Base-by-base conservation (phyloP, 1,139 yeast genomes). In the Pichia sp. region DNA sequence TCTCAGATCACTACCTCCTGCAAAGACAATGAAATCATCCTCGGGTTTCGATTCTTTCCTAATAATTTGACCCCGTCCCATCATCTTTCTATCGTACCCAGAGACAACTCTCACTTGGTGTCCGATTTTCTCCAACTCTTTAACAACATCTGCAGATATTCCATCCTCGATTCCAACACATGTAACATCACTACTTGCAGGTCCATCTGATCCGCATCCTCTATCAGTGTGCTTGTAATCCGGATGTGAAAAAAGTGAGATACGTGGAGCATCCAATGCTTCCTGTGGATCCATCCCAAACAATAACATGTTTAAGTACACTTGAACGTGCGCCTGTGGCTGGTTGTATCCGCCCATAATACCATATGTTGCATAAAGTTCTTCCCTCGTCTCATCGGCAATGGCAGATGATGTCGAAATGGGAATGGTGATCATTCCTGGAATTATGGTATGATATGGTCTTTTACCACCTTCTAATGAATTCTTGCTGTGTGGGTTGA, bases 281-380 rank as follows among this genome's bases (percentile, higher is more conserved):
- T 77, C 73, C 54, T 84, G 94, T 2, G 93, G 85, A 37, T 75
- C 70, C 54, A 78, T 60, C 0, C 77, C 76, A 56, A 78, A 84
- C 11, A 77, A 53, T 2, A 72, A 52, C 64, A 84, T 56, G 55
- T 84, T 84, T 44, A 81, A 57, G 24, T 75, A 78, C 37, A 82
- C 88, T 52, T 83, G 91, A 4, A 84, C 77, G 49, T 84, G 94
- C 2, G 91, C 88, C 46, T 81, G 86, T 3, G 94, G 94, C 55
- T 84, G 94, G 64, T 80, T 83, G 60, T 77, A 84, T 0, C 91
- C 94, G 17, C 94, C 94, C 88, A 83, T 84, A 47, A 82, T 84
- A 23, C 94, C 94, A 50, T 73, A 81, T 3, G 82, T 64, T 0
- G 88, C 88, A 53, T 69, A 79, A 20, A 84, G 60, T 6, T 63